These are phyloP conservation scores for Austroboletus eburneus DNA, from an alignment of 768 basidiomycete species.

Conservation along the genomic window DNA sequence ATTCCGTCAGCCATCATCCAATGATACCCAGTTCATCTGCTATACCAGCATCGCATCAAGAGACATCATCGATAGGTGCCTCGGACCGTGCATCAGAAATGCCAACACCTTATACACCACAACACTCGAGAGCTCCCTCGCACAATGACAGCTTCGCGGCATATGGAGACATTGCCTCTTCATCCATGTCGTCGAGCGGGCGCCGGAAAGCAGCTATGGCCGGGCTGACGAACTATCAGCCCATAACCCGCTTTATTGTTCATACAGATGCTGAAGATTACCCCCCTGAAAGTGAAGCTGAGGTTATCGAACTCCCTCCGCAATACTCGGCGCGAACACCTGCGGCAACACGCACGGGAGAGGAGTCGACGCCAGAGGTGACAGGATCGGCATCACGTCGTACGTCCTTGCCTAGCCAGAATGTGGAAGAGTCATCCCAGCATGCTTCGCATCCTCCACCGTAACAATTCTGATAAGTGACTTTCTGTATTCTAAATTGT, in stretches of 20 bases:
- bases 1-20: conserved; percentile 15
- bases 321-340: conserved; percentile 56
- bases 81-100: conserved; percentile 9
- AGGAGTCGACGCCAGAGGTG: conserved; percentile 13
- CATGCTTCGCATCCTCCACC: conserved; percentile 8
- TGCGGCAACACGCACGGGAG: not conserved
- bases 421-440: conserved; percentile 1
- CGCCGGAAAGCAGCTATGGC: conserved; percentile 56
- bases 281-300: conserved; percentile 41
- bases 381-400: conserved; percentile 6
- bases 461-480: conserved; percentile 3
- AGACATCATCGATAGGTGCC: conserved; percentile 2
- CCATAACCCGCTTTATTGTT: conserved; percentile 53
- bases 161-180: conserved; percentile 16
- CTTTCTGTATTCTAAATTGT: conserved; percentile 1
- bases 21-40: conserved; percentile 1
- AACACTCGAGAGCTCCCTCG: conserved; percentile 20
- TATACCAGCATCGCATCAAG: conserved; percentile 1
- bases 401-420: conserved; percentile 12
- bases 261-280: conserved; percentile 69
- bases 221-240: conserved; percentile 37
- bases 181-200: conserved; percentile 35
- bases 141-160: conserved; percentile 17
- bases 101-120: not conserved
- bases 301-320: conserved; percentile 70